Conservation (phyloP, 352 stramenopile genomes). For the Phytophthora capsici region DNA sequence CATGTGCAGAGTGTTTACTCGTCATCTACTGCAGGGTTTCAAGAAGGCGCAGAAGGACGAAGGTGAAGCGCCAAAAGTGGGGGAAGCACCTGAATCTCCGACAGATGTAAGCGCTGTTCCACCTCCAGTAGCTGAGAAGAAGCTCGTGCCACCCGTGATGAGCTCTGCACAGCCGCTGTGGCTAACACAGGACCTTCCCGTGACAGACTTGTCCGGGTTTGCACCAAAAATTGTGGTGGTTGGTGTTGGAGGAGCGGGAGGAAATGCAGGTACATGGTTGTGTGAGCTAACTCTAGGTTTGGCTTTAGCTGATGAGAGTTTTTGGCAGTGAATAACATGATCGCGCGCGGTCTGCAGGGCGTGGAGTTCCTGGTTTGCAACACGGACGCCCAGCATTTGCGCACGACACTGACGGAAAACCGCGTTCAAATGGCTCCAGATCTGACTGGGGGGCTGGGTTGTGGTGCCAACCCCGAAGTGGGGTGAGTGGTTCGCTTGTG, state of each 20-base stretch:
- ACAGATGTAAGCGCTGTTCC: constrained; percentile 14
- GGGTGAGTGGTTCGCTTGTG: constrained; percentile 39
- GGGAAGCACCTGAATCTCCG: constrained; percentile 1
- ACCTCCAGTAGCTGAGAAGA: constrained; percentile 23
- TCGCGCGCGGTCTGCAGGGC: constrained; percentile 79
- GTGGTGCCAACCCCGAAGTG: constrained; percentile 83
- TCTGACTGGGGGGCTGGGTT: constrained; percentile 83
- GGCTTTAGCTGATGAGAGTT: constrained; percentile 1
- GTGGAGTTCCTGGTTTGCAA: constrained; percentile 93
- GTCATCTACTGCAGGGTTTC: constrained; percentile 38
- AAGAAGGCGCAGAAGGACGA: constrained; percentile 65
- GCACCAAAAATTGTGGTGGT: constrained; percentile 89
- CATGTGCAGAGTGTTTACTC: constrained; percentile 25
- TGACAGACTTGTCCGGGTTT: constrained; percentile 73
- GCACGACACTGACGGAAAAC: constrained; percentile 91
- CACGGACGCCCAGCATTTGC: constrained; percentile 91
- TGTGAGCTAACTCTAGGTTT: not conserved
- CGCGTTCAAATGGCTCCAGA: constrained; percentile 90
- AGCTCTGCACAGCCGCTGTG: constrained; percentile 77
- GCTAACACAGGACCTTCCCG: constrained; percentile 71
- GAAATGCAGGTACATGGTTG: constrained; percentile 71
- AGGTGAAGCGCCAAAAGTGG: constrained; percentile 13
- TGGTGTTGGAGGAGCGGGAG: constrained; percentile 86
- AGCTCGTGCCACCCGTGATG: constrained; percentile 49
- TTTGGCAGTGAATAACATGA: constrained; percentile 89